These are phyloP conservation scores for Knufia fluminis DNA, from an alignment of 2,329 filamentous ascomycete genomes.

Conservation along the genomic window DNA sequence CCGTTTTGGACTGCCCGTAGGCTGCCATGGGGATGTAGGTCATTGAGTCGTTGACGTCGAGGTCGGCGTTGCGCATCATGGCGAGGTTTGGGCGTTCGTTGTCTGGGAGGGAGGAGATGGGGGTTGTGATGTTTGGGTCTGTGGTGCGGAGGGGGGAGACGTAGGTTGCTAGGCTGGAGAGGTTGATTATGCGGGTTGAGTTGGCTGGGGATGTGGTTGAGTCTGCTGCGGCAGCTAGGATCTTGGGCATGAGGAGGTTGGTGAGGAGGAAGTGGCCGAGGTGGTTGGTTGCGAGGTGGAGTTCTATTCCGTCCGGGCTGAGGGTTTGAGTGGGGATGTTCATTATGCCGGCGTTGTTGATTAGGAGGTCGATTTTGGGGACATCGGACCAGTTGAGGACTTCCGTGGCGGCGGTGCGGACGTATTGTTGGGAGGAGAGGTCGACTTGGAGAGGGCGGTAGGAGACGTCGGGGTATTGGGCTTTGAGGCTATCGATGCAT, in stretches of 20 bases:
- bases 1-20: slow-evolving; percentile 40
- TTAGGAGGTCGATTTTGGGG: slow-evolving; percentile 31
- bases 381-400: slow-evolving; percentile 25
- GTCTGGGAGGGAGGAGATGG: slow-evolving; percentile 17
- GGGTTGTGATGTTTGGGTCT: slow-evolving; percentile 28
- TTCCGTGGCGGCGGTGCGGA: slow-evolving; percentile 27
- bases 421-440: slow-evolving; percentile 26
- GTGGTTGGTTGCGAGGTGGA: slow-evolving; percentile 32
- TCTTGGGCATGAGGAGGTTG: slow-evolving; percentile 30
- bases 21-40: slow-evolving; percentile 30
- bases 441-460: slow-evolving; percentile 28
- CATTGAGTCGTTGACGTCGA: slow-evolving; percentile 6
- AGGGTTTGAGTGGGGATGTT: slow-evolving; percentile 21
- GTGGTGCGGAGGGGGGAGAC: slow-evolving; percentile 27
- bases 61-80: neutral
- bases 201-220: slow-evolving; percentile 11
- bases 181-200: slow-evolving; percentile 25
- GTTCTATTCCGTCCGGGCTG: slow-evolving; percentile 30
- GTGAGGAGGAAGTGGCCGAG: slow-evolving; percentile 35
- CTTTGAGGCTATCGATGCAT: slow-evolving; percentile 10
- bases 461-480: slow-evolving; percentile 17
- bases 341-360: slow-evolving; percentile 39
- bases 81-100: slow-evolving; percentile 9
- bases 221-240: slow-evolving; percentile 24
- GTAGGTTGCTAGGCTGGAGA: slow-evolving; percentile 22